Evolutionary conservation across 2,329 filamentous ascomycete genomes (phyloP), one percentile per base, ranked within the genome.

Genomic region (Paraphaeosphaeria sporulosa): DNA sequence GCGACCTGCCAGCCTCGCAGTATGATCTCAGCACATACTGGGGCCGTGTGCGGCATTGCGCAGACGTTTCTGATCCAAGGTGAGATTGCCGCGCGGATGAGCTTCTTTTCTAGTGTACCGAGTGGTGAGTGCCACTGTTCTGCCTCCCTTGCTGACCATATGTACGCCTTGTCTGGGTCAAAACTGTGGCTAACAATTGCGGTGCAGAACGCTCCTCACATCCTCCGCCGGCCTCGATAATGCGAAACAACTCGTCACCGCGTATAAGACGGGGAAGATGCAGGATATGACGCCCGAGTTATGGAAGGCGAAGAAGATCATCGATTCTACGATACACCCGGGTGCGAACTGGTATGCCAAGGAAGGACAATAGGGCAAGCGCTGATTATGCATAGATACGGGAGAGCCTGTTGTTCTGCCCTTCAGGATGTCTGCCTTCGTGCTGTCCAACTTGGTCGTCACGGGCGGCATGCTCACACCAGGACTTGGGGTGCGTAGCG

Each of bases 391-490:
- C 34, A 48, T 65, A 96, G 95, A 99, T 79, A 98, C 94, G 19
- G 95, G 95, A 67, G 85, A 94, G 77, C 90, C 94, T 50, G 94
- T 99, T 64, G 87, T 98, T 71, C 85, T 99, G 19, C 95, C 95
- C 21, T 98, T 98, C 78, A 92, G 95, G 76, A 99, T 99, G 95
- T 98, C 94, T 54, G 91, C 87, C 80, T 99, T 95, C 76, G 93
- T 96, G 57, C 80, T 98, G 57, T 94, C 94, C 65, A 99, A 99
- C 80, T 81, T 99, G 77, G 84, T 98, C 59, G 94, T 98, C 62
- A 99, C 95, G 48, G 94, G 89, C 7, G 95, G 95, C 71, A 99
- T 99, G 95, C 90, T 99, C 58, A 95, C 94, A 55, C 95, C 95
- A 3, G 91, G 91, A 10, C 86, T 98, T 25, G 83, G 86, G 71